Evolutionary conservation across 1,139 yeast species (phyloP), one percentile per base, ranked within the genome.

Genomic region (Geotrichum aggregatum): DNA sequence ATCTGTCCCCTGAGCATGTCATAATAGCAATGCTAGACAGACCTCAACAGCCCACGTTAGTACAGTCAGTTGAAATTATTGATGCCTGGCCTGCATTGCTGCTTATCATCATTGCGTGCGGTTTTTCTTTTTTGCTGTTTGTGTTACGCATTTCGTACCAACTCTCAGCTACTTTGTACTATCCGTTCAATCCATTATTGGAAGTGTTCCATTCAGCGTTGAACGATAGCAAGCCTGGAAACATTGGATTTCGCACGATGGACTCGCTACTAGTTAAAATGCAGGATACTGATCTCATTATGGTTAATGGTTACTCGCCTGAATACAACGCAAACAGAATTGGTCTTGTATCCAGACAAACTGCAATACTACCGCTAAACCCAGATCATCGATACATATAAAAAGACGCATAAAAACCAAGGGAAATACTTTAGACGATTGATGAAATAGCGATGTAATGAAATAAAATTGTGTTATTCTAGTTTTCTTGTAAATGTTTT

Each of bases 201-300:
- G 35, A 31, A 31, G 5, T 31, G n/a, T 31, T 31, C n/a, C 35
- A 31, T n/a, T 13, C 16, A 6, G 35, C 35, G 16, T 14, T 31
- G n/a, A n/a, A 26, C 10, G n/a, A n/a, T n/a, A n/a, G n/a, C n/a
- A n/a, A n/a, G n/a, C n/a, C n/a, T n/a, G n/a, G n/a, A 5, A 35
- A 34, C 19, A 2, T 4, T 21, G 4, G 14, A 4, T 3, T 3
- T 18, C 10, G 40, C 14, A 33, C 40, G 5, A 18, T 34, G 14
- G 47, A 44, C 31, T 21, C 31, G 5, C 28, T 44, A 3, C n/a
- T 44, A n/a, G 31, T 44, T 24, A 44, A 44, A 22, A 33, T 44
- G 30, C 47, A 44, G n/a, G 47, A 44, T 6, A 33, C 47, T 8
- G 47, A 44, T 34, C 31, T 44, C 18, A 19, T 44, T 8, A 44